Conservation (phyloP, 164 flowering plant species). For the Stephania yunnanensis region DNA sequence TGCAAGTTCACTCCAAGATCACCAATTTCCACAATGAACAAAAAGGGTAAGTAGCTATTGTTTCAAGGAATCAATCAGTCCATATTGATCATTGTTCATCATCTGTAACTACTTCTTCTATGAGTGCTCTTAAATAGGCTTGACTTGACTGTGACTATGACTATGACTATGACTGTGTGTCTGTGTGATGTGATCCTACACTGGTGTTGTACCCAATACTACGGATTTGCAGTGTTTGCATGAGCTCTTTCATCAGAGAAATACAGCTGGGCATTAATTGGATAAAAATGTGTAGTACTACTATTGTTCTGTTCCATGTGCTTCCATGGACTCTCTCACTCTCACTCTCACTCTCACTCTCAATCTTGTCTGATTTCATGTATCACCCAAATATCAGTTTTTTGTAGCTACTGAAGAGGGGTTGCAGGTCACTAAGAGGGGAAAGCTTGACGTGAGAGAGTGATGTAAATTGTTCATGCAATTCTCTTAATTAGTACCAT, state of each 20-base stretch:
- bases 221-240: neutral
- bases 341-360: neutral
- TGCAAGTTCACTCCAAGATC: too few species aligned
- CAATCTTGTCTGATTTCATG: neutral
- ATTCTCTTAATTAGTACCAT: too few species aligned
- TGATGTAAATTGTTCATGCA: too few species aligned
- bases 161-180: neutral
- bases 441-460: too few species aligned
- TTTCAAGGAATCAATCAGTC: neutral
- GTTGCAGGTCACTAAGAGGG: too few species aligned
- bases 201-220: neutral
- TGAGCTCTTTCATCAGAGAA: too few species aligned
- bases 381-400: too few species aligned
- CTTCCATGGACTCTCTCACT: neutral
- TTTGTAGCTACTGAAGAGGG: too few species aligned
- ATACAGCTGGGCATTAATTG: neutral
- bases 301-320: neutral
- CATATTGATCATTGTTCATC: neutral
- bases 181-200: slow-evolving; percentile 1
- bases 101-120: neutral
- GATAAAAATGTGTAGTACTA: neutral
- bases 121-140: neutral
- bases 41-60: neutral
- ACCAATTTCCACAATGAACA: neutral
- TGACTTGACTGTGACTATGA: neutral